Percentiles rank a stretch among this genome's conserved stretches.
Conservation (phyloP, 257 asterid species). For the Ballota nigra region DNA sequence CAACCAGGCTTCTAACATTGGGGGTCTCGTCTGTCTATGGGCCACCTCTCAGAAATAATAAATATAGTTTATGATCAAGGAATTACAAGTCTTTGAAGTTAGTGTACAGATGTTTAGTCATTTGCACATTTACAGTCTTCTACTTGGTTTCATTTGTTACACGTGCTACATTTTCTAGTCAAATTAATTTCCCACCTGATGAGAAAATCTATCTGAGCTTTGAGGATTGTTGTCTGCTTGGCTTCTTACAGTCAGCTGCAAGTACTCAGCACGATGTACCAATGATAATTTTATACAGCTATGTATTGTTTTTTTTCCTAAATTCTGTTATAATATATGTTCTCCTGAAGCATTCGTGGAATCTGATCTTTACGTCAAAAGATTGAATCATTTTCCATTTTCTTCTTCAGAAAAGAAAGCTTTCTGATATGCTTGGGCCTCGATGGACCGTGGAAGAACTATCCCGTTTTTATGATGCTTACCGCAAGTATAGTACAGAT, state of each 20-base stretch:
- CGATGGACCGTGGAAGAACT: conserved; percentile 82
- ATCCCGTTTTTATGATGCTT: conserved; percentile 72
- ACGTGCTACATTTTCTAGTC: background rate
- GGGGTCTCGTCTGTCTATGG: conserved; percentile 12
- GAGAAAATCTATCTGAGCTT: background rate
- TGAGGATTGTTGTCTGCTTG: conserved; percentile 14
- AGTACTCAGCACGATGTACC: background rate
- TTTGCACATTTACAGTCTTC: background rate
- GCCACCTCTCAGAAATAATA: conserved; percentile 3
- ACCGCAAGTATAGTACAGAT: conserved; percentile 74
- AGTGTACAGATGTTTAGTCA: background rate
- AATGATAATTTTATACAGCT: conserved; percentile 12
- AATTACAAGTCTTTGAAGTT: conserved; percentile 4
- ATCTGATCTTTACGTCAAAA: conserved; percentile 8
- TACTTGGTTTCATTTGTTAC: conserved; percentile 9
- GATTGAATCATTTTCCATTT: background rate
- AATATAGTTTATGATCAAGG: background rate
- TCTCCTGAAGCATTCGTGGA: background rate
- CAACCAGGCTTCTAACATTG: background rate
- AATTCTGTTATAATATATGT: background rate
- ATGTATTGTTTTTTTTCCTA: conserved; percentile 13
- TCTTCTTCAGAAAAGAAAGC: conserved; percentile 72
- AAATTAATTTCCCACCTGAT: background rate
- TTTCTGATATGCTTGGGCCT: conserved; percentile 75
- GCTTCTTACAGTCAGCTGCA: conserved; percentile 6